Conservation (phyloP, 2,329 filamentous ascomycete genomes). For the Clonostachys rhizophaga region DNA sequence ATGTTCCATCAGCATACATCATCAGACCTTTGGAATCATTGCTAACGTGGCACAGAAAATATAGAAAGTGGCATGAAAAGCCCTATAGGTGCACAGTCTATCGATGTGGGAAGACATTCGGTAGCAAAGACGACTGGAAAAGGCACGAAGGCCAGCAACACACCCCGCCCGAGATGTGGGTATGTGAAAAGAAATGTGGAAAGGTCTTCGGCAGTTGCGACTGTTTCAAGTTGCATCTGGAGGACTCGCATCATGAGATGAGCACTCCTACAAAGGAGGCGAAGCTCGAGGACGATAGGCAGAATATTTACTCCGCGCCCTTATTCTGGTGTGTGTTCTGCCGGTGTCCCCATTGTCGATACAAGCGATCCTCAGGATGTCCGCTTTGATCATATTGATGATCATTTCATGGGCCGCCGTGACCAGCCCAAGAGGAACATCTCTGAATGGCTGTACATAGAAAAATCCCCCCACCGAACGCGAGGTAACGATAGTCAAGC, state of each 20-base stretch:
- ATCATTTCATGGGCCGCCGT: conserved; percentile 57
- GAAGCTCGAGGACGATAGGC: conserved; percentile 47
- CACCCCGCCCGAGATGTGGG: conserved; percentile 66
- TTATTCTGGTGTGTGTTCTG: conserved; percentile 92
- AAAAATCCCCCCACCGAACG: conserved; percentile 5
- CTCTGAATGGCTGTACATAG: conserved; percentile 46
- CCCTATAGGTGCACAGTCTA: conserved; percentile 79
- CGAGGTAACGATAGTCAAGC: no score
- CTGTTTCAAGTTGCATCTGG: conserved; percentile 58
- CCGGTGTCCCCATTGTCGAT: conserved; percentile 33
- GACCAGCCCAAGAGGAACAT: conserved; percentile 34
- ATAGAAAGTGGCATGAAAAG: conserved; percentile 73
- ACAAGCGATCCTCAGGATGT: conserved; percentile 15
- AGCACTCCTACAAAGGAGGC: conserved; percentile 25
- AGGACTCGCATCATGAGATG: conserved; percentile 35
- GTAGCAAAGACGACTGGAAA: conserved; percentile 95
- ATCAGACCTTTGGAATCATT: conserved; percentile 7
- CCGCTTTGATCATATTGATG: conserved; percentile 68
- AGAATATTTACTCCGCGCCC: conserved; percentile 59
- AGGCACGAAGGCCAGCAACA: conserved; percentile 83
- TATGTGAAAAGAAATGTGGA: conserved; percentile 58
- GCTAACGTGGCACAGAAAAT: conserved; percentile 55
- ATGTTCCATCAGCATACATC: conserved; percentile 12
- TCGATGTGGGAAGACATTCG: conserved; percentile 68
- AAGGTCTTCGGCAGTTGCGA: conserved; percentile 54